Evolutionary conservation across 345 rosid genomes (phyloP), one percentile per base, ranked within the genome.

Genomic region (Pistacia vera): DNA sequence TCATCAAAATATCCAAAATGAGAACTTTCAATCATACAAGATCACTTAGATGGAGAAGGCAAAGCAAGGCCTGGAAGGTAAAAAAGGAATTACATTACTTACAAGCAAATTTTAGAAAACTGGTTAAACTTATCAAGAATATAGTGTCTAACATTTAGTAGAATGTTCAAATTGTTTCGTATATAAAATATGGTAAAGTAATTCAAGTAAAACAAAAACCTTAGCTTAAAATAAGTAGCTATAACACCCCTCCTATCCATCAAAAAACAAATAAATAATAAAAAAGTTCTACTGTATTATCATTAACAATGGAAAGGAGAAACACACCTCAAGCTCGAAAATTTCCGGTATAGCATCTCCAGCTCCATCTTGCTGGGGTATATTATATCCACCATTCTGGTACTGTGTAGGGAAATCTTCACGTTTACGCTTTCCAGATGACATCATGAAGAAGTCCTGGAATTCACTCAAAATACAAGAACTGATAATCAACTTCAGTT

Each of bases 361-460:
- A 74, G 99, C 93, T 78, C 99, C 99, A 88, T 96, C 98, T 75
- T 89, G 98, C 85, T 96, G 99, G 41, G 99, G 97, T 78, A 96
- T 92, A 76, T 73, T 73, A 73, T 83, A 91, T 61, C 94, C 92
- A 83, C 99, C 95, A 85, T 89, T 92, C 57, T 87, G 89, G 88
- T 86, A 92, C 66, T 84, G 93, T 0, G 81, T 36, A 56, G 92
- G 71, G 63, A 92, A 81, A 74, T 93, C 99, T 62, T 92, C 99
- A 70, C 98, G 99, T 85, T 93, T 96, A 66, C 99, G 85, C 82
- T 96, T 96, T 78, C 97, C 98, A 63, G 97, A 72, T 72, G 98
- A 68, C 78, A 77, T 63, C 78, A 73, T 87, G 86, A 96, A 91
- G 88, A 96, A 90, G 83, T 96, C 97, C 99, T 96, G 90, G 62